phyloP scores from a whole-genome alignment of 306 rosid genomes.

The Hylodesmum podocarpum region DNA sequence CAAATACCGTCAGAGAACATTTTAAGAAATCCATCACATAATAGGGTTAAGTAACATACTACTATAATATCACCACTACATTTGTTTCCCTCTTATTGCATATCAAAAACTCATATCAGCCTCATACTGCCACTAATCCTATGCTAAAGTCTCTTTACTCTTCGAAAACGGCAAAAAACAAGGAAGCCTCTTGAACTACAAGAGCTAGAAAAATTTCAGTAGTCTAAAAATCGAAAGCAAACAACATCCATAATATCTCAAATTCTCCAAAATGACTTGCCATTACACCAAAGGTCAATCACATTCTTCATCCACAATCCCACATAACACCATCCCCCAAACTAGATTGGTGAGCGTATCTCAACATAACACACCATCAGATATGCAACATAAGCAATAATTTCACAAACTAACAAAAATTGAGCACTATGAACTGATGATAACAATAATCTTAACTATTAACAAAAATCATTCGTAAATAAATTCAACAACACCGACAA shows the following conservation, averaged over 20 bases:
- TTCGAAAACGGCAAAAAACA: background rate
- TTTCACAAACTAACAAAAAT: background rate
- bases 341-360: background rate
- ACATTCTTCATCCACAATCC: constrained; percentile 23
- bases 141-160: background rate
- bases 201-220: background rate
- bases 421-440: background rate
- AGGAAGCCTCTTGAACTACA: background rate
- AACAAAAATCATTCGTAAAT: background rate
- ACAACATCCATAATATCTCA: background rate
- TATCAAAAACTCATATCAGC: background rate
- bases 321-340: background rate
- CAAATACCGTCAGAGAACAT: background rate
- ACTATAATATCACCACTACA: background rate
- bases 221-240: background rate
- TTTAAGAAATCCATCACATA: background rate
- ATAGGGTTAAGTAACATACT: background rate
- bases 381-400: background rate
- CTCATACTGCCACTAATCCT: background rate
- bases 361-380: background rate
- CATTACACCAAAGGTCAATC: background rate
- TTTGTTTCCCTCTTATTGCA: background rate
- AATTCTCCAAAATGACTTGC: background rate
- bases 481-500: background rate
- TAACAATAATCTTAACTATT: constrained; percentile 4